These are phyloP conservation scores for Scleromitrula shiraiana DNA, from an alignment of 2,329 filamentous ascomycete genomes.

Conservation along the genomic window DNA sequence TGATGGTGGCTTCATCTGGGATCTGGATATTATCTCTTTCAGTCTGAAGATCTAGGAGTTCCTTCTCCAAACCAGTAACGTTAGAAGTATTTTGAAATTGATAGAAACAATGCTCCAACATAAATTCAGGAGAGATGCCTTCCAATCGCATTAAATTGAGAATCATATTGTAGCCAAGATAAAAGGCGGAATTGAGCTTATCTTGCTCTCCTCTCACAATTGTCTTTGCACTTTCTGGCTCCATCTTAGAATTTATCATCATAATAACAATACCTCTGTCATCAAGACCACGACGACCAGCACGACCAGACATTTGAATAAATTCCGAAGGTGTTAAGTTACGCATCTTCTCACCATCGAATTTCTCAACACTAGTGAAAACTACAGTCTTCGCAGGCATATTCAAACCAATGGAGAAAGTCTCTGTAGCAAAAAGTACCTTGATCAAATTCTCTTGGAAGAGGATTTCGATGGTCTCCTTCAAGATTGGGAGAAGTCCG, in stretches of 20 bases:
- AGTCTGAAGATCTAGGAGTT: slow-evolving; percentile 69
- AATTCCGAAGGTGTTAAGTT: slow-evolving; percentile 94
- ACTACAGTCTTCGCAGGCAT: slow-evolving; percentile 99
- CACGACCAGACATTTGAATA: slow-evolving; percentile 97
- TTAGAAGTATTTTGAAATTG: slow-evolving; percentile 95
- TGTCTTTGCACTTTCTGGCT: slow-evolving; percentile 84
- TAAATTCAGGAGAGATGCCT: slow-evolving; percentile 96
- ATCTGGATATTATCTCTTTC: slow-evolving; percentile 69
- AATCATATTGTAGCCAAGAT: slow-evolving; percentile 99
- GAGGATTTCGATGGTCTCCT: slow-evolving; percentile 97
- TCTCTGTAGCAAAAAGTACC: slow-evolving; percentile 95
- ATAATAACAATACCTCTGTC: slow-evolving; percentile 98
- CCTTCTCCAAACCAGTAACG: slow-evolving; percentile 75
- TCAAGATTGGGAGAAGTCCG: slow-evolving; percentile 86
- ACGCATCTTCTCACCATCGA: slow-evolving; percentile 71
- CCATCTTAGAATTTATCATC: slow-evolving; percentile 97
- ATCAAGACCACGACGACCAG: slow-evolving; percentile 92
- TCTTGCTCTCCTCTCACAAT: slow-evolving; percentile 97
- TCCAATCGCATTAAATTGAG: slow-evolving; percentile 95
- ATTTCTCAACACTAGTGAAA: slow-evolving; percentile 96
- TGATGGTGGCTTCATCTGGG: slow-evolving; percentile 77
- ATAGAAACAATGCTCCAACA: slow-evolving; percentile 97
- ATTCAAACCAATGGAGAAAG: slow-evolving; percentile 96
- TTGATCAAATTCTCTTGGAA: slow-evolving; percentile 99
- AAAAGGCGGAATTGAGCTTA: slow-evolving; percentile 93